These are phyloP conservation scores for Trichophyton equinum DNA, from an alignment of 2,329 filamentous ascomycete genomes.

Conservation along the genomic window DNA sequence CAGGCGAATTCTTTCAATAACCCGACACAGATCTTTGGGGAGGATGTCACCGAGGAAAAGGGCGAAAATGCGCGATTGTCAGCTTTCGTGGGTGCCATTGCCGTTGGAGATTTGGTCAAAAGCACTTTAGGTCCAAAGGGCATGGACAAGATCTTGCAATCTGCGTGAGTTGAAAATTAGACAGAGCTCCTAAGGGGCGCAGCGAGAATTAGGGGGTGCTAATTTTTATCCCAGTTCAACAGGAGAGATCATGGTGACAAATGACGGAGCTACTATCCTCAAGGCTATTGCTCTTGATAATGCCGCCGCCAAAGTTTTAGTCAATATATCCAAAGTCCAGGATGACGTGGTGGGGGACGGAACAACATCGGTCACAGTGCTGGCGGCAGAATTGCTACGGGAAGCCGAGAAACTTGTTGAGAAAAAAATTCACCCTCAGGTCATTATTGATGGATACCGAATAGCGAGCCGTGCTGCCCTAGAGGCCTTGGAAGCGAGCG, in stretches of 20 bases:
- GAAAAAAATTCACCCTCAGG: conserved; percentile 98
- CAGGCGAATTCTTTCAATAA: conserved; percentile 41
- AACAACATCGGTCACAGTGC: conserved; percentile 91
- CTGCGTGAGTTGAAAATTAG: conserved; percentile 48
- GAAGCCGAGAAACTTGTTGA: conserved; percentile 96
- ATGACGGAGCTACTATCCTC: conserved; percentile 95
- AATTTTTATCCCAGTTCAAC: conserved; percentile 53
- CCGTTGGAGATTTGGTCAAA: conserved; percentile 94
- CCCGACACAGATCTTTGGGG: conserved; percentile 94
- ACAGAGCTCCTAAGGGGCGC: neutral
- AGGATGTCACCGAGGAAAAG: conserved; percentile 94
- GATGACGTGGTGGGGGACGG: conserved; percentile 98
- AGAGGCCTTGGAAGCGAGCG: conserved; percentile 66
- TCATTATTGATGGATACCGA: conserved; percentile 96
- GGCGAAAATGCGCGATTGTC: conserved; percentile 97
- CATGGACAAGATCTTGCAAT: conserved; percentile 98
- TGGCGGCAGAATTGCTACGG: conserved; percentile 85
- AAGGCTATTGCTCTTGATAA: conserved; percentile 98
- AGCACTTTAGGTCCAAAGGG: conserved; percentile 94
- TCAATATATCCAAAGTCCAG: conserved; percentile 99
- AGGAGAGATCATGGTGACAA: conserved; percentile 94
- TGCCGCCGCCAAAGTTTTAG: conserved; percentile 91
- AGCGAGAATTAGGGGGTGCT: neutral
- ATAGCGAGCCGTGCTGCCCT: conserved; percentile 89
- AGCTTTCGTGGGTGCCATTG: conserved; percentile 97